Evolutionary conservation across 2,329 filamentous ascomycete genomes (phyloP).

Genomic region (Podosphaera leucotricha): DNA sequence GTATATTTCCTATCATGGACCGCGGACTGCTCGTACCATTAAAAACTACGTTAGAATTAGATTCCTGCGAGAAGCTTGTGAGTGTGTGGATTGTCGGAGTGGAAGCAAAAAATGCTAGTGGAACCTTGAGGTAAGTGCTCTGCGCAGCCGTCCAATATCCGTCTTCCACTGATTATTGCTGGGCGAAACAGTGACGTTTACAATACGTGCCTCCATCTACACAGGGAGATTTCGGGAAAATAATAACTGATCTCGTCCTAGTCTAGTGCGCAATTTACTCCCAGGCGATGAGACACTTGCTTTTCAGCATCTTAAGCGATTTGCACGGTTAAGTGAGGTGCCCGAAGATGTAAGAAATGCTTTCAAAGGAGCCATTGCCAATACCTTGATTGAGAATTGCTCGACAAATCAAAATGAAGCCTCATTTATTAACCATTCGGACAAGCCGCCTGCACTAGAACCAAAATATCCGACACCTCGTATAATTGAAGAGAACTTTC

Average conservation of each 20-base stretch:
- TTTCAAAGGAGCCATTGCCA: background rate
- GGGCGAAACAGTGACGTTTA: too few species aligned
- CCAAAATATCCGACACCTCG: background rate
- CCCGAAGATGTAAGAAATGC: slow-evolving; percentile 33
- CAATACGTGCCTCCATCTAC: too few species aligned
- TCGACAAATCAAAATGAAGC: background rate
- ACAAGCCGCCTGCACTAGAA: background rate
- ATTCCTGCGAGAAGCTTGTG: slow-evolving; percentile 32
- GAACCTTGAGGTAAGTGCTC: slow-evolving; percentile 49
- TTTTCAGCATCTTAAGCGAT: slow-evolving; percentile 50
- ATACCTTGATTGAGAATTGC: background rate
- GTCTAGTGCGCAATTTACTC: slow-evolving; percentile 30
- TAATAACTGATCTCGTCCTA: slow-evolving; percentile 10
- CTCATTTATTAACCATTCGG: background rate
- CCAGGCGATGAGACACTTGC: slow-evolving; percentile 38
- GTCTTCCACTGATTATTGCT: too few species aligned
- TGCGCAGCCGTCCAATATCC: too few species aligned
- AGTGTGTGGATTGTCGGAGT: slow-evolving; percentile 48
- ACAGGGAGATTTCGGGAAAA: too few species aligned
- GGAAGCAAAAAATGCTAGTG: slow-evolving; percentile 47
- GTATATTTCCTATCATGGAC: too few species aligned
- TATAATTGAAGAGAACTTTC: slow-evolving; percentile 20
- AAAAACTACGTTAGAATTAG: slow-evolving; percentile 39
- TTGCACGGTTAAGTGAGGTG: slow-evolving; percentile 46
- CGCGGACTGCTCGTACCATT: slow-evolving; percentile 26